Evolutionary conservation across 345 rosid species (phyloP).

Genomic region (Euphorbia tirucalli): DNA sequence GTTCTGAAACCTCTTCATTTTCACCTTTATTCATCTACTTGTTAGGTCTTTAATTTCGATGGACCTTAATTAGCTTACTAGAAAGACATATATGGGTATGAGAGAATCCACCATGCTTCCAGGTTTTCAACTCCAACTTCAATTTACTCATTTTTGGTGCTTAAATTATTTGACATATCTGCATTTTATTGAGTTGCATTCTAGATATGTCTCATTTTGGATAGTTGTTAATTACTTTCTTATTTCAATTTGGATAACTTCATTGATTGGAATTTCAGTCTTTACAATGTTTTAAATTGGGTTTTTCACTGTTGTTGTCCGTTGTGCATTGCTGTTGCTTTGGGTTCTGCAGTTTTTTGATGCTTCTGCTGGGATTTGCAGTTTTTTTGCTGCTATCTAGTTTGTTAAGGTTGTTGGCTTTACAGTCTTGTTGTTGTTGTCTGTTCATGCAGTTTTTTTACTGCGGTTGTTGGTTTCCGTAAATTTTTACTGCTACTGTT

Average conservation of each 20-base stretch:
- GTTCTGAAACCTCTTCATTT: conserved; percentile 13
- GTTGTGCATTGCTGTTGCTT: too few relatives aligned
- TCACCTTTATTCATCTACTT: background rate
- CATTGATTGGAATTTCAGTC: background rate
- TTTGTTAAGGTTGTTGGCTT: too few relatives aligned
- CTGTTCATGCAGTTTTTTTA: too few relatives aligned
- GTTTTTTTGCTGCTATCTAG: too few relatives aligned
- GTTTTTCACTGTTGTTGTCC: too few relatives aligned
- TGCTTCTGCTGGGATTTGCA: too few relatives aligned
- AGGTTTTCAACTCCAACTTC: background rate
- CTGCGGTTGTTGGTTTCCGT: too few relatives aligned
- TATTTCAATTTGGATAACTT: background rate
- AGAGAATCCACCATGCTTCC: conserved; percentile 7
- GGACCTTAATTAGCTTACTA: conserved; percentile 10
- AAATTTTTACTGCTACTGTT: too few relatives aligned
- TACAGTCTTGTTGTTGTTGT: too few relatives aligned
- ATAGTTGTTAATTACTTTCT: background rate
- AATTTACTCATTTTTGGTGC: background rate
- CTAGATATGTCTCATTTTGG: conserved; percentile 16
- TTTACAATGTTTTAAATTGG: background rate
- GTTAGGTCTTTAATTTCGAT: background rate
- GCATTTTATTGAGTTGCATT: conserved; percentile 14
- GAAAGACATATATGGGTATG: conserved; percentile 5
- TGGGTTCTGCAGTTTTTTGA: too few relatives aligned
- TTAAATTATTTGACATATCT: background rate